Evolutionary conservation across 345 rosid genomes (phyloP), one percentile per base, ranked within the genome.

Genomic region (Lagerstroemia speciosa): DNA sequence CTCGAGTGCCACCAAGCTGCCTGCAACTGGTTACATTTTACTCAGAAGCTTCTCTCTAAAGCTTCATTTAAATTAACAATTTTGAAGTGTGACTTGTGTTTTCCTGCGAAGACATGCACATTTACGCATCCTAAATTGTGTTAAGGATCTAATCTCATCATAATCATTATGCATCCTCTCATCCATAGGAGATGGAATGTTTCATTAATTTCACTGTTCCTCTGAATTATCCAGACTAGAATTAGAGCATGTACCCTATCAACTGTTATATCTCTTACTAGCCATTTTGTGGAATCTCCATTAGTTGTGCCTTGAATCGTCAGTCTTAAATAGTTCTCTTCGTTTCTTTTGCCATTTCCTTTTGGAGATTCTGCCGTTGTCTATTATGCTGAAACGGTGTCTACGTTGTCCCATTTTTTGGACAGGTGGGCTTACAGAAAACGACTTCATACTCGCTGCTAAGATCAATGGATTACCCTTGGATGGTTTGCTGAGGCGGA

Each of bases 391-490:
- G 9, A 8, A 4, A 36, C 38, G 38, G 2, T n/a, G n/a, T n/a
- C n/a, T n/a, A n/a, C n/a, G n/a, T n/a, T n/a, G n/a, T n/a, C 27
- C 29, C 3, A 27, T 26, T 1, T 6, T 58, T 67, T 82, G 69
- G 68, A 62, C 83, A 90, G 97, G 87, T 66, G 94, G 94, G 55
- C 66, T 88, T 78, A 88, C 94, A 0, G 97, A 93, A 74, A 93
- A 90, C 68, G 98, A 91, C 85, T 89, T 89, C 82, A 89, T 91
- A 72, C 97, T 93, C 37, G 98, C 97, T 68, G 86, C 96, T 26
- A 89, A 89, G 84, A 86, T 93, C 82, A 85, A 82, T 69, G 74
- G 70, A 36, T 88, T 91, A 50, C 78, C 83, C 71, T 74, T 91
- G 71, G 88, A 84, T 64, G 80, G 79, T 70, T 82, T 90, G 22